Base-by-base conservation (phyloP, 1,139 yeast species). In the Magnusiomyces starmeri region DNA sequence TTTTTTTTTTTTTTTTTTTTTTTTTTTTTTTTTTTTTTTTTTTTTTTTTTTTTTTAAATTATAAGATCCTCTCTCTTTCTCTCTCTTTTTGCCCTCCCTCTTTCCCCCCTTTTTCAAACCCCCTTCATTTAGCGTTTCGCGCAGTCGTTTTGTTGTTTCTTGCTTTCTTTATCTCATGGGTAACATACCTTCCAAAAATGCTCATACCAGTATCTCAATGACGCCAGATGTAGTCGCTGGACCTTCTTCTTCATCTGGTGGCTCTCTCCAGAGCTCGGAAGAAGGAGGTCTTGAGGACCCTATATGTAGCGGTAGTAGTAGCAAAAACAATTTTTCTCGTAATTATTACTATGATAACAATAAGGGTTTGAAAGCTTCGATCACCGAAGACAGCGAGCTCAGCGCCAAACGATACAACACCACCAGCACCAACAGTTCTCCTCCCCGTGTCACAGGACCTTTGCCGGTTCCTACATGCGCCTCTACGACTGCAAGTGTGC, bases 121-220 rank as follows among this genome's bases (percentile, higher is more conserved):
- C 10, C 39, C 10, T 34, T 3, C n/a, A 34, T 20, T 34, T 20
- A 6, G n/a, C n/a, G n/a, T 27, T 12, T 12, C n/a, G 37, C 37
- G n/a, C n/a, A 32, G 20, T 21, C 43, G 35, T 22, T n/a, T 39
- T 41, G n/a, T 21, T 26, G 35, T 49, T 49, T n/a, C 51, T 27
- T 16, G 10, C 42, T 21, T 18, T 34, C 8, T 21, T 29, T 46
- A 18, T 46, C 54, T 62, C 59, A 64, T 64, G 67, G 67, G 67
- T 51, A 64, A 64, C 59, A 58, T 65, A 50, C 65, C 65, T 51
- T 64, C 67, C 41, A 62, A 61, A 60, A 59, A 63, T 63, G 66
- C 58, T 50, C 52, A 59, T 59, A 45, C 55, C 53, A 50, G 56
- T 52, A 60, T 60, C 42, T 54, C 63, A 49, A 51, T 60, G 57